Evolutionary conservation across 768 basidiomycete genomes (phyloP).

Genomic region (Piloderma croceum): DNA sequence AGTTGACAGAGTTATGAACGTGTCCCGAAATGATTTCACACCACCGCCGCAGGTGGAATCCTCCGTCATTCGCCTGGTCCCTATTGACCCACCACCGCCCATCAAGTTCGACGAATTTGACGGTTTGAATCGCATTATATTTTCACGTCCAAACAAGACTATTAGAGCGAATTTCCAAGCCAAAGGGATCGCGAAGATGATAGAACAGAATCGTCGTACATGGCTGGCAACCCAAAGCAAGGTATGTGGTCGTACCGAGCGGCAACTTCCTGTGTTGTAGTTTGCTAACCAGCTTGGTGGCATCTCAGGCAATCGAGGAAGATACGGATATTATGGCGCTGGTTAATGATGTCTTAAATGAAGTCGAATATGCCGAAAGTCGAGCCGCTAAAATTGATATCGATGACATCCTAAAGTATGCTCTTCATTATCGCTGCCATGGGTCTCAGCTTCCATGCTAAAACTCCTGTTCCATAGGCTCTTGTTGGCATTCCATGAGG

Average conservation of each 20-base stretch:
- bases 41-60: slow-evolving; percentile 94
- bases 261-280: not conserved
- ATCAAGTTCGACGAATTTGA: slow-evolving; percentile 97
- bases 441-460: not conserved
- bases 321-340: slow-evolving; percentile 61
- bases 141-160: slow-evolving; percentile 86
- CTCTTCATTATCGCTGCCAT: too few species aligned
- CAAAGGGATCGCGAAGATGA: slow-evolving; percentile 90
- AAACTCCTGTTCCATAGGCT: slow-evolving; percentile 36
- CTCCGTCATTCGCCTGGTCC: slow-evolving; percentile 85
- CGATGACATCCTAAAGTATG: slow-evolving; percentile 85
- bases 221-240: slow-evolving; percentile 80
- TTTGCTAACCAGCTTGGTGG: too few species aligned
- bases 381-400: slow-evolving; percentile 92
- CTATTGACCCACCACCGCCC: slow-evolving; percentile 91
- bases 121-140: slow-evolving; percentile 86
- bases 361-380: slow-evolving; percentile 66
- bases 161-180: slow-evolving; percentile 87
- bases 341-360: slow-evolving; percentile 67
- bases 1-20: slow-evolving; percentile 94
- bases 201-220: slow-evolving; percentile 89
- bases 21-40: slow-evolving; percentile 93
- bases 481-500: slow-evolving; percentile 67
- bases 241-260: slow-evolving; percentile 31
- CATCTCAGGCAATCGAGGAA: slow-evolving; percentile 59